Percentiles rank a stretch among this genome's conserved stretches.
These are phyloP conservation scores for Rhynchosporium agropyri DNA, from an alignment of 2,329 filamentous ascomycete species.

Conservation along the genomic window DNA sequence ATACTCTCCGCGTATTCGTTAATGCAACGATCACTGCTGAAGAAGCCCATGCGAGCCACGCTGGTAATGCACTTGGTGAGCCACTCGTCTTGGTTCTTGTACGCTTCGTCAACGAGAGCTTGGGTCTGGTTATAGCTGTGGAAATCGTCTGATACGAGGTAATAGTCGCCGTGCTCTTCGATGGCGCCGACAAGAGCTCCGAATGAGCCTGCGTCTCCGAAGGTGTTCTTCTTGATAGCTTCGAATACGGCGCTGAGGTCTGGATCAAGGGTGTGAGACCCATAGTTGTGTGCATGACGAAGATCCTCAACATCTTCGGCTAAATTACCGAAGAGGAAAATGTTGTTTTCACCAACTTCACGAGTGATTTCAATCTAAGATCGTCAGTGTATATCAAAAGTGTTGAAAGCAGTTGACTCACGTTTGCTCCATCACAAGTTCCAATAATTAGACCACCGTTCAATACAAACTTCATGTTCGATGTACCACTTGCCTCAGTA, in stretches of 20 bases:
- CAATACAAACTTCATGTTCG: conserved; percentile 99
- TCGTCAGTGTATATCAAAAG: neutral
- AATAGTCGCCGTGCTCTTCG: conserved; percentile 93
- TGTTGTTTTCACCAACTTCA: conserved; percentile 94
- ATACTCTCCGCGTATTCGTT: conserved; percentile 96
- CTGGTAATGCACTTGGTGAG: conserved; percentile 84
- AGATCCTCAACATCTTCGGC: conserved; percentile 96
- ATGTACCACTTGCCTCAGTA: conserved; percentile 87
- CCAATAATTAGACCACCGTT: conserved; percentile 97
- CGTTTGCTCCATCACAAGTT: conserved; percentile 96
- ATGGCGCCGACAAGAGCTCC: conserved; percentile 82
- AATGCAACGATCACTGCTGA: conserved; percentile 92
- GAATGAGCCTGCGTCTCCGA: conserved; percentile 80
- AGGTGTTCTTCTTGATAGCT: conserved; percentile 76
- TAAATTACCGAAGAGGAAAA: conserved; percentile 97
- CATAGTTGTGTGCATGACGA: conserved; percentile 86
- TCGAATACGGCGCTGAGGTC: conserved; percentile 81
- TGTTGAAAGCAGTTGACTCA: conserved; percentile 51
- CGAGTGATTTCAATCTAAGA: conserved; percentile 90
- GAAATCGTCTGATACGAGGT: conserved; percentile 97
- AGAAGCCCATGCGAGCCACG: conserved; percentile 96
- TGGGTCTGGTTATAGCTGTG: conserved; percentile 93
- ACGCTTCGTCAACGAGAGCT: conserved; percentile 85
- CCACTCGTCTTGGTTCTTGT: conserved; percentile 92
- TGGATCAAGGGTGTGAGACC: conserved; percentile 74